phyloP scores from a whole-genome alignment of 495 filamentous ascomycete genomes.

The Penicillium paxilli region DNA sequence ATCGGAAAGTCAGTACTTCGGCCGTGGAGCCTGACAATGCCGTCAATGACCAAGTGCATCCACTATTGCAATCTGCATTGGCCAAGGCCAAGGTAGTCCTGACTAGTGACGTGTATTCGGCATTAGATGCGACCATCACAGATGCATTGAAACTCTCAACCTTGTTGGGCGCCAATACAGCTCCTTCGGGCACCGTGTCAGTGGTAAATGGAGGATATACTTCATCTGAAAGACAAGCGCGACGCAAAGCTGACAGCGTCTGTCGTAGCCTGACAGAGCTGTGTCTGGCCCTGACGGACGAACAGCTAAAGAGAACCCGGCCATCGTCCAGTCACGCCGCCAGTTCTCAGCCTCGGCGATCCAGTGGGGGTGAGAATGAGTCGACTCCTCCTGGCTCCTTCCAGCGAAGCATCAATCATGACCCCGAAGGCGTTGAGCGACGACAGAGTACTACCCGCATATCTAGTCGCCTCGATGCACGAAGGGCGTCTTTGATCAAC shows the following conservation, averaged over 20 bases:
- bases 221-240: conserved; percentile 76
- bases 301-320: conserved; percentile 32
- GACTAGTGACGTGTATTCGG: conserved; percentile 68
- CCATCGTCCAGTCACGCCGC: conserved; percentile 28
- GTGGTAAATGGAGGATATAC: conserved; percentile 46
- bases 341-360: conserved; percentile 18
- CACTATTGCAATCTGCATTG: conserved; percentile 77
- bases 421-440: conserved; percentile 36
- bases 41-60: conserved; percentile 57
- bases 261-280: conserved; percentile 92
- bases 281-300: conserved; percentile 76
- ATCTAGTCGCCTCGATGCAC: conserved; percentile 70
- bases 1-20: conserved; percentile 53
- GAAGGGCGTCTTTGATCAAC: conserved; percentile 62
- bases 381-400: conserved; percentile 27
- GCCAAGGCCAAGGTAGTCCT: conserved; percentile 69
- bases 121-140: conserved; percentile 77
- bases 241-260: conserved; percentile 88
- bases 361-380: conserved; percentile 33
- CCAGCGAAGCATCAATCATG: conserved; percentile 42
- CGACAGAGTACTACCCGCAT: conserved; percentile 60
- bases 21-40: conserved; percentile 44
- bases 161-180: conserved; percentile 69
- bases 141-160: conserved; percentile 77
- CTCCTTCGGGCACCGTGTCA: conserved; percentile 63